These are phyloP conservation scores for Sabuloglossum arenarium DNA, from an alignment of 495 filamentous ascomycete genomes.

Conservation along the genomic window DNA sequence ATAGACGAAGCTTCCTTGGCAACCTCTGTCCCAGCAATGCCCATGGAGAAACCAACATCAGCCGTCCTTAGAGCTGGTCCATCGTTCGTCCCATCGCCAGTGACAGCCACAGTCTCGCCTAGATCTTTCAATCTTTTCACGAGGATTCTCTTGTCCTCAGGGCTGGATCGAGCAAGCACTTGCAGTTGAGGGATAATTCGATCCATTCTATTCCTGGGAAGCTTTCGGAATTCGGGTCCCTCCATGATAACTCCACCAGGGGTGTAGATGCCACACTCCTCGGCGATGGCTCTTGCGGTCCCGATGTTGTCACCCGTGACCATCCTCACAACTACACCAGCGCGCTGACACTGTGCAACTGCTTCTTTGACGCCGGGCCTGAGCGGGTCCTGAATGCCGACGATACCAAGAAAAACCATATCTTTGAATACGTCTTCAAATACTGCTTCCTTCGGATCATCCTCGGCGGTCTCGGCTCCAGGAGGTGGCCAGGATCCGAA, in stretches of 20 bases:
- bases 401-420: slow-evolving; percentile 41
- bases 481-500: slow-evolving; percentile 39
- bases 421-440: slow-evolving; percentile 35
- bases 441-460: slow-evolving; percentile 25
- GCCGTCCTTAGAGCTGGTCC: slow-evolving; percentile 71
- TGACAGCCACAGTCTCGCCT: slow-evolving; percentile 87
- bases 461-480: slow-evolving; percentile 22
- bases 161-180: slow-evolving; percentile 69
- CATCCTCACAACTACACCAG: slow-evolving; percentile 76
- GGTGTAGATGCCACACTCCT: slow-evolving; percentile 65
- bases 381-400: slow-evolving; percentile 49
- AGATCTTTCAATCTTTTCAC: slow-evolving; percentile 64
- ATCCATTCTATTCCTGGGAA: slow-evolving; percentile 45
- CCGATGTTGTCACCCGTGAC: slow-evolving; percentile 76
- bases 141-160: slow-evolving; percentile 64
- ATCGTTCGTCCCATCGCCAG: slow-evolving; percentile 86
- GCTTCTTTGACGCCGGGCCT: slow-evolving; percentile 50
- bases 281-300: slow-evolving; percentile 67
- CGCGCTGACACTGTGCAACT: slow-evolving; percentile 47
- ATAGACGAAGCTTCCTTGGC: slow-evolving; percentile 85
- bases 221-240: slow-evolving; percentile 55
- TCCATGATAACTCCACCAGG: slow-evolving; percentile 62
- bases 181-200: slow-evolving; percentile 52
- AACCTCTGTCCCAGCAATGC: slow-evolving; percentile 74
- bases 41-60: slow-evolving; percentile 87